Conservation (phyloP, 176 grass and related monocot species). For the Rhipidocladum racemiflorum region DNA sequence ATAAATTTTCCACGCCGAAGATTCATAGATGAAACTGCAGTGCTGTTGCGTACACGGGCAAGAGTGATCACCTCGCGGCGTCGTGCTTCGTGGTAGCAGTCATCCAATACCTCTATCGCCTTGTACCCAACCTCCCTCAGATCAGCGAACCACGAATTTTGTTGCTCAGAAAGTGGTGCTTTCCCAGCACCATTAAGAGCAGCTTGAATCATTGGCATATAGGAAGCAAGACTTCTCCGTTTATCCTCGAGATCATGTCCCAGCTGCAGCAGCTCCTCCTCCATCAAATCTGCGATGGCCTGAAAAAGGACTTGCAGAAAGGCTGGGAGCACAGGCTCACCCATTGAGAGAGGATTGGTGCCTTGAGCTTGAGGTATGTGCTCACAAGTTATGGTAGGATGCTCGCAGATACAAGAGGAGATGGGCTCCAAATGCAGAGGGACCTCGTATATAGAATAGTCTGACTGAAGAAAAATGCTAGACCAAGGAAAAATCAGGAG, state of each 20-base stretch:
- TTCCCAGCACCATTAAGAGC: slow-evolving; percentile 18
- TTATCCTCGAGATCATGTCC: neutral
- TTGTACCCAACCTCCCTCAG: slow-evolving; percentile 35
- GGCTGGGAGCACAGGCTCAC: neutral
- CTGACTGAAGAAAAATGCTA: neutral
- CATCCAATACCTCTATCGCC: slow-evolving; percentile 36
- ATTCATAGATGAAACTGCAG: neutral
- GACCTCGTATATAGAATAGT: neutral
- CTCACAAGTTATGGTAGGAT: neutral
- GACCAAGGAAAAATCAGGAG: neutral
- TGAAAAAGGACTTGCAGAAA: slow-evolving; percentile 39
- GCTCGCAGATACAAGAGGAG: neutral
- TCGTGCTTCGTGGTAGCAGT: neutral
- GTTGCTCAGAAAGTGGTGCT: neutral
- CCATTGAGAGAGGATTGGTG: neutral
- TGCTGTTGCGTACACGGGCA: neutral
- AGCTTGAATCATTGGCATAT: neutral
- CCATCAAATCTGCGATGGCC: neutral
- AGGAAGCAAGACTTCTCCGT: neutral
- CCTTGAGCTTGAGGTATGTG: neutral
- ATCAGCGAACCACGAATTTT: neutral
- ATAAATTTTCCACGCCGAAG: neutral
- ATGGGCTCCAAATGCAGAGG: neutral
- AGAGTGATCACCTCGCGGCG: slow-evolving; percentile 6
- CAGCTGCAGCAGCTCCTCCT: neutral